Evolutionary conservation across 495 filamentous ascomycete species (phyloP).

Genomic region (Lophiotrema nucula): DNA sequence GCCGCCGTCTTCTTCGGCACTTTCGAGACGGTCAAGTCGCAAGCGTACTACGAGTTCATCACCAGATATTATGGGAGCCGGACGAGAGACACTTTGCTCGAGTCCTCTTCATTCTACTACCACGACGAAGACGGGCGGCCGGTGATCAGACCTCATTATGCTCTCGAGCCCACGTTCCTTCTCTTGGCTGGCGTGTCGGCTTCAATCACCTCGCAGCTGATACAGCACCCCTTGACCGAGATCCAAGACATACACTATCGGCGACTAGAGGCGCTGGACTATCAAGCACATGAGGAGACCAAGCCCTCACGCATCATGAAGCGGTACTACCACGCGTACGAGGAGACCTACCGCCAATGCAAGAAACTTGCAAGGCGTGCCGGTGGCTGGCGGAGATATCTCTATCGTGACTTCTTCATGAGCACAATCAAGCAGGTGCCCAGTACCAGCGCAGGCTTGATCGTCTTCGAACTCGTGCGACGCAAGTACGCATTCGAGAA

Average conservation of each 20-base stretch:
- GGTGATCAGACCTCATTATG: conserved; percentile 78
- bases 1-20: conserved; percentile 80
- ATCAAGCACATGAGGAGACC: conserved; percentile 52
- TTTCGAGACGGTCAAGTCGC: conserved; percentile 85
- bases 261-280: conserved; percentile 74
- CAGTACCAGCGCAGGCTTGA: conserved; percentile 81
- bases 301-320: conserved; percentile 50
- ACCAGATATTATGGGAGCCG: conserved; percentile 69
- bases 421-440: conserved; percentile 79
- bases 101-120: conserved; percentile 33
- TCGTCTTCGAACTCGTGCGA: conserved; percentile 85
- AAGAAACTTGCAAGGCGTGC: conserved; percentile 57
- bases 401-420: conserved; percentile 74
- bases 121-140: conserved; percentile 41
- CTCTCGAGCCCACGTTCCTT: conserved; percentile 79
- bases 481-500: conserved; percentile 70
- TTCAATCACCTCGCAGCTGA: conserved; percentile 68
- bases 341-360: conserved; percentile 71
- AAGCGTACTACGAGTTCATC: conserved; percentile 78
- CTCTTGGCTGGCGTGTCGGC: conserved; percentile 74
- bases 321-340: conserved; percentile 72
- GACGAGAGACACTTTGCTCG: conserved; percentile 44
- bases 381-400: conserved; percentile 67
- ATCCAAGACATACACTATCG: conserved; percentile 78
- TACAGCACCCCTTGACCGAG: conserved; percentile 75